Percentiles rank a stretch among this genome's conserved stretches.
These are phyloP conservation scores for Vitis hybrid DNA, from an alignment of 177 flowering plant species.

Conservation along the genomic window DNA sequence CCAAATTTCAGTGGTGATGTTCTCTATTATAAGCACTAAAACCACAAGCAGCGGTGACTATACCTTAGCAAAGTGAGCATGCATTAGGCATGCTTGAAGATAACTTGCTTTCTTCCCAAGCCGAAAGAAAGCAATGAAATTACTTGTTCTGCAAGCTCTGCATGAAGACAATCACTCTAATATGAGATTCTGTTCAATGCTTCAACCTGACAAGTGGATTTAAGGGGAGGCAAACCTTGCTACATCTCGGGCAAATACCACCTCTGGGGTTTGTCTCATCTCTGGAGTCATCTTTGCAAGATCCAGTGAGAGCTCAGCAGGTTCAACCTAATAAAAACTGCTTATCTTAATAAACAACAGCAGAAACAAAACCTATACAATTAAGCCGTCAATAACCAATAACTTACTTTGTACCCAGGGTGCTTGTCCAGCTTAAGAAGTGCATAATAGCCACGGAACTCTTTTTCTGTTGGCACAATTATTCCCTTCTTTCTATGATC, in stretches of 20 bases:
- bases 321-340: slow-evolving; percentile 77
- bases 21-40: background rate
- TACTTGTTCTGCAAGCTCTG: slow-evolving; percentile 97
- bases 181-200: slow-evolving; percentile 11
- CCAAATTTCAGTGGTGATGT: background rate
- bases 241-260: slow-evolving; percentile 93
- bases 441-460: slow-evolving; percentile 98
- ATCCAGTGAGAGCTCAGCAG: slow-evolving; percentile 98
- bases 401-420: slow-evolving; percentile 94
- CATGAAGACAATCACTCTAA: slow-evolving; percentile 12
- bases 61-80: slow-evolving; percentile 99
- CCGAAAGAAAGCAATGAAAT: slow-evolving; percentile 89
- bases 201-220: background rate
- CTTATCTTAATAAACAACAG: slow-evolving; percentile 21
- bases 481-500: slow-evolving; percentile 93
- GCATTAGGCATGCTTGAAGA: slow-evolving; percentile 98
- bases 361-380: slow-evolving; percentile 5
- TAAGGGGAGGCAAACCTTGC: slow-evolving; percentile 61
- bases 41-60: background rate
- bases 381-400: slow-evolving; percentile 8
- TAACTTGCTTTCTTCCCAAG: slow-evolving; percentile 86
- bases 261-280: slow-evolving; percentile 79
- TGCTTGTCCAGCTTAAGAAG: slow-evolving; percentile 97
- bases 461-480: slow-evolving; percentile 72
- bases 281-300: slow-evolving; percentile 96